Base-by-base conservation (phyloP, 805 yeast genomes). In the Sungouiella thailandica region DNA sequence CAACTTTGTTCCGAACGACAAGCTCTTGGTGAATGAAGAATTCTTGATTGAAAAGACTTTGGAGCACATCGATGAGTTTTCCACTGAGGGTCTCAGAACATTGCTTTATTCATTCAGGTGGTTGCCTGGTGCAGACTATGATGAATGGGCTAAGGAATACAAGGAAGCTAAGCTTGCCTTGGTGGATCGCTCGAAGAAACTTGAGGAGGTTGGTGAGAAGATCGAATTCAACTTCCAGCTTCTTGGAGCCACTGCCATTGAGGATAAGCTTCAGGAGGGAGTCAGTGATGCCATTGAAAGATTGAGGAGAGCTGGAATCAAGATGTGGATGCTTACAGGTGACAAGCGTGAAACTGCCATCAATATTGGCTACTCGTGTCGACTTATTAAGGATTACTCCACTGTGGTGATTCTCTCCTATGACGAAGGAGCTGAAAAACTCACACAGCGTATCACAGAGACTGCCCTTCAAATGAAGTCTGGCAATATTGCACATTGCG, bases 291-390 rank as follows among this genome's bases (percentile, higher is more conserved):
- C 97, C 0, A 89, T 93, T 43, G 97, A 87, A 38, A 88, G 87
- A 51, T 70, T 93, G 31, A 75, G 95, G 47, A 71, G 94, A 43
- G 97, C 99, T 0, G 96, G 96, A 2, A 87, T 93, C 37, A 86
- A 82, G 50, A 62, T 93, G 69, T 93, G 99, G 99, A 93, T 93
- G 97, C 66, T 93, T 30, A 93, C 99, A 0, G 99, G 99, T 28
- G 99, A 93, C 56, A 94, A 94, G 54, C 70, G 97, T 39, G 99
- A 93, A 58, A 93, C 99, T 0, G 99, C 99, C 1, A 88, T 93
- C 40, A 93, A 88, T 52, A 90, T 93, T 58, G 98, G 97, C 1
- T 85, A 89, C 51, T 84, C 98, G 5, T 93, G 98, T 58, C 79
- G 87, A 23, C 66, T 93, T 44, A 90, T 93, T 50, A 84, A 90